Conservation (phyloP, 495 filamentous ascomycete species). For the Penicillium parvum region DNA sequence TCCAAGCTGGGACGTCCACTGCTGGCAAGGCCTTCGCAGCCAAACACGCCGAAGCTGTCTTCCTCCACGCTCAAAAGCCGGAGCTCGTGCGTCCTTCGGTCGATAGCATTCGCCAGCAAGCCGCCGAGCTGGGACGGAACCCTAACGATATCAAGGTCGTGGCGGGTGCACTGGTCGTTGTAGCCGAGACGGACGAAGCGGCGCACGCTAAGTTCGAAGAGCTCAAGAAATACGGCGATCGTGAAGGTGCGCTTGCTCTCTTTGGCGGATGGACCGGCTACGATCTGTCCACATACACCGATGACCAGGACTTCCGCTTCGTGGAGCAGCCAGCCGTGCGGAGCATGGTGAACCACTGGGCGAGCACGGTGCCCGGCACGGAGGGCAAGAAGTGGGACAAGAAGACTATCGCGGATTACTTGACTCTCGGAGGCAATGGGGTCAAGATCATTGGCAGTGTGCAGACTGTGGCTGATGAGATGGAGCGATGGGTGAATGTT, state of each 20-base stretch:
- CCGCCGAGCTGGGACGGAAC: slow-evolving; percentile 40
- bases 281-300: slow-evolving; percentile 45
- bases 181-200: slow-evolving; percentile 51
- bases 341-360: slow-evolving; percentile 40
- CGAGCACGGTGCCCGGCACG: slow-evolving; percentile 35
- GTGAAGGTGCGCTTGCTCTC: slow-evolving; percentile 49
- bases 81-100: slow-evolving; percentile 43
- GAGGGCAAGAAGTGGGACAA: slow-evolving; percentile 56
- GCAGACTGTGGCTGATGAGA: slow-evolving; percentile 54
- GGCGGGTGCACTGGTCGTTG: slow-evolving; percentile 44
- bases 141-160: slow-evolving; percentile 49
- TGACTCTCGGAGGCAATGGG: slow-evolving; percentile 56
- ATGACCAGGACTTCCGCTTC: slow-evolving; percentile 52
- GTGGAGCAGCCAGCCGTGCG: slow-evolving; percentile 57
- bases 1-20: slow-evolving; percentile 60
- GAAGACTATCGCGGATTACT: slow-evolving; percentile 55
- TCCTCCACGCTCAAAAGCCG: slow-evolving; percentile 47
- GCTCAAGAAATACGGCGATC: slow-evolving; percentile 41
- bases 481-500: slow-evolving; percentile 58
- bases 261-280: slow-evolving; percentile 55
- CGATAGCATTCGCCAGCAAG: slow-evolving; percentile 45
- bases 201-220: slow-evolving; percentile 49
- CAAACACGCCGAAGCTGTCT: slow-evolving; percentile 53
- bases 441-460: slow-evolving; percentile 54
- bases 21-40: slow-evolving; percentile 61